These are phyloP conservation scores for Lagenaria siceraria DNA, from an alignment of 306 rosid genomes.

Conservation along the genomic window DNA sequence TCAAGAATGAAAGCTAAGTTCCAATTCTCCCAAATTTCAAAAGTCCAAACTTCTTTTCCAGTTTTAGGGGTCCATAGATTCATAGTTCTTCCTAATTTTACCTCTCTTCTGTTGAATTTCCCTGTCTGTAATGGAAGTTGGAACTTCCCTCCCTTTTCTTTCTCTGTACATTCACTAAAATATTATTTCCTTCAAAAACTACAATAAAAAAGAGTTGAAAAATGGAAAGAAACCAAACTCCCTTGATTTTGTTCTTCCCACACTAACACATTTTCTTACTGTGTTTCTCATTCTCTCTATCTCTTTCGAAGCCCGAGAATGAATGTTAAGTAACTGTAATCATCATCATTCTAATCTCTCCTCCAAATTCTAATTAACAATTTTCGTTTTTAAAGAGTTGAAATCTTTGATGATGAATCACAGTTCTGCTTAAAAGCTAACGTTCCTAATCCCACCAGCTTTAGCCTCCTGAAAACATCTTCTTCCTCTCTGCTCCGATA, in stretches of 20 bases:
- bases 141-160: constrained; percentile 1
- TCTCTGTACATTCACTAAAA: constrained; percentile 52
- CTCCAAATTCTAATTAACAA: constrained; percentile 18
- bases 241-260: neutral
- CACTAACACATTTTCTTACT: neutral
- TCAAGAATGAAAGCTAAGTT: neutral
- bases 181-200: constrained; percentile 40
- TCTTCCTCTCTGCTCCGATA: constrained; percentile 44
- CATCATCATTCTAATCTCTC: neutral
- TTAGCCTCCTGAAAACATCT: constrained; percentile 27
- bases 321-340: neutral
- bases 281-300: neutral
- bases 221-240: neutral
- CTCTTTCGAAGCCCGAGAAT: neutral
- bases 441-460: constrained; percentile 45
- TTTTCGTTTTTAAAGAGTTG: neutral
- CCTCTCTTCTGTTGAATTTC: neutral
- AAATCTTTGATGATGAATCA: neutral
- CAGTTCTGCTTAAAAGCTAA: constrained; percentile 44
- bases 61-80: neutral
- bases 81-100: neutral
- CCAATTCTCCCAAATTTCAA: neutral
- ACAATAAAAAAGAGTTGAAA: neutral
- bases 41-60: neutral
- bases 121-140: neutral